Conservation (phyloP, 1,284 basidiomycete species). For the Leccinum colubrinum region DNA sequence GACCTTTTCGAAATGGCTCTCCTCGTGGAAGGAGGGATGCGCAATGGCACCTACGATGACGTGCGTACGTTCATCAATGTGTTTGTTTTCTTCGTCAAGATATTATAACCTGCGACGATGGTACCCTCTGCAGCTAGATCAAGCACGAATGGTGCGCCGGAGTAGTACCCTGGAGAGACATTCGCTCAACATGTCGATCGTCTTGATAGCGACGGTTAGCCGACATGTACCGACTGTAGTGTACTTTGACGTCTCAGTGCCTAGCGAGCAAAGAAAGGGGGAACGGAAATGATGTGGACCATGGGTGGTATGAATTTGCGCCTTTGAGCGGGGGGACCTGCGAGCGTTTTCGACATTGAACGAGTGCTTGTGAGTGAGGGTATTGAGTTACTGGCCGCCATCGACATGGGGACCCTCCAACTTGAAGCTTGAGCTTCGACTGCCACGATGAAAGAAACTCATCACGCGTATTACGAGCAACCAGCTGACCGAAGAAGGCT, state of each 20-base stretch:
- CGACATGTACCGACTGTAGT: constrained; percentile 34
- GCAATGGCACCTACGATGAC: constrained; percentile 44
- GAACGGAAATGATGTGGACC: not conserved
- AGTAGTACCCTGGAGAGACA: constrained; percentile 47
- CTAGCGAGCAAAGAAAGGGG: constrained; percentile 2
- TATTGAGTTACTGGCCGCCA: not conserved
- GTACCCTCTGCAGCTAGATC: constrained; percentile 42
- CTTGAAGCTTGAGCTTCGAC: not conserved
- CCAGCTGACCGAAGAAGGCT: not conserved
- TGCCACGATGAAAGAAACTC: not conserved
- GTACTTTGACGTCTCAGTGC: constrained; percentile 29
- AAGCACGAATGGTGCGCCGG: constrained; percentile 51
- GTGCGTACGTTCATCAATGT: not conserved
- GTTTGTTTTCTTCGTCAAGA: not conserved
- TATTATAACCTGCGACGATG: constrained; percentile 41
- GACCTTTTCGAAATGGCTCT: constrained; percentile 47
- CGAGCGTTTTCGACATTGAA: constrained; percentile 35
- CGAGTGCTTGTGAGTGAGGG: not conserved
- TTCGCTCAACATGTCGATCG: not conserved
- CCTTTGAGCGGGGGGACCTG: constrained; percentile 31
- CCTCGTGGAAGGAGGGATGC: constrained; percentile 53
- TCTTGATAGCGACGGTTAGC: too few species aligned
- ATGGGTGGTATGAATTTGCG: not conserved
- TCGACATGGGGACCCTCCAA: not conserved
- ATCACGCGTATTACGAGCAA: not conserved